phyloP scores from a whole-genome alignment of 2,329 filamentous ascomycete species.

The Colletotrichum tamarilloi region DNA sequence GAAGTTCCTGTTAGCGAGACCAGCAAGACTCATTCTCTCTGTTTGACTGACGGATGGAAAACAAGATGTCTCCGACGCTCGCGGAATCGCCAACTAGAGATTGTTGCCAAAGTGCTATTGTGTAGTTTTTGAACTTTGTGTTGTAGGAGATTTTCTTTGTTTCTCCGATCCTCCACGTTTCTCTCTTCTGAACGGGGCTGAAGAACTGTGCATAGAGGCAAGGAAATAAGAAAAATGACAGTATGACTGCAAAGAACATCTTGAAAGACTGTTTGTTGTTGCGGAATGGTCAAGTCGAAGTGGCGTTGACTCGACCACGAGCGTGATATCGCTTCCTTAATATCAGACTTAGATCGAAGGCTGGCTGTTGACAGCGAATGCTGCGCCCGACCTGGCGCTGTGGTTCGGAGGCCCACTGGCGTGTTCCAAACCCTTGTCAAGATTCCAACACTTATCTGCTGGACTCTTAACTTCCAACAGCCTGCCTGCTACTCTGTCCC shows the following conservation, averaged over 20 bases:
- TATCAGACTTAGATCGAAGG: not conserved
- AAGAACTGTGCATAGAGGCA: slow-evolving; percentile 12
- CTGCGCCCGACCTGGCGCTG: not conserved
- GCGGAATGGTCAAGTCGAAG: not conserved
- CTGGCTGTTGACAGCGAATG: not conserved
- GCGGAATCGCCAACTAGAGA: slow-evolving; percentile 17
- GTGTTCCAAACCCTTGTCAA: not conserved
- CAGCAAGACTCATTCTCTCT: not conserved
- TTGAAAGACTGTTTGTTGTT: not conserved
- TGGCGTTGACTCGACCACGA: not conserved
- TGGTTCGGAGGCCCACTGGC: not conserved
- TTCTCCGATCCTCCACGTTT: slow-evolving; percentile 15
- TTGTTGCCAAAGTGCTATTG: slow-evolving; percentile 42
- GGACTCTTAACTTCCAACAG: not conserved
- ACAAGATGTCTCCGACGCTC: slow-evolving; percentile 21
- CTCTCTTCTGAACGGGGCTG: not conserved
- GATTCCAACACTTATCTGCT: not conserved
- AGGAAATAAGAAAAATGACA: not conserved
- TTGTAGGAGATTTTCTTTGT: slow-evolving; percentile 39
- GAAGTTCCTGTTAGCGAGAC: not conserved
- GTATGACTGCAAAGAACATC: not conserved
- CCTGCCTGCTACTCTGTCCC: not conserved
- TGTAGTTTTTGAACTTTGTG: slow-evolving; percentile 39
- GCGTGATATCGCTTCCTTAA: not conserved
- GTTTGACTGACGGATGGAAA: slow-evolving; percentile 15